Evolutionary conservation across 305 asterid species (phyloP).

Genomic region (Fraxinus angustifolia): DNA sequence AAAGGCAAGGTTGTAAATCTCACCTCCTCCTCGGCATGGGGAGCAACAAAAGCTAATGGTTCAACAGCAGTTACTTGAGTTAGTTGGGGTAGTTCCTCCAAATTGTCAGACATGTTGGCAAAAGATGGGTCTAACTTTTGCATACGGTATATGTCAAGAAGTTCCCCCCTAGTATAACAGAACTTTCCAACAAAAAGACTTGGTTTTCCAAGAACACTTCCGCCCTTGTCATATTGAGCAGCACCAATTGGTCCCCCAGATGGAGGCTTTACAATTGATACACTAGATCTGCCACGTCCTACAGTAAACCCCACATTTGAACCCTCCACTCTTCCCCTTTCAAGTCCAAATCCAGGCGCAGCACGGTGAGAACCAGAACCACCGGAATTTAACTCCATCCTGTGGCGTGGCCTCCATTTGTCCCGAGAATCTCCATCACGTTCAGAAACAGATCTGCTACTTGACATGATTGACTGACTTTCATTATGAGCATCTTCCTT

Average conservation of each 20-base stretch:
- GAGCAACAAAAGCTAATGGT: conserved; percentile 84
- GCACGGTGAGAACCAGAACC: conserved; percentile 64
- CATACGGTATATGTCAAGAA: conserved; percentile 84
- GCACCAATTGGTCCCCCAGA: conserved; percentile 53
- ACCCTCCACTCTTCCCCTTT: conserved; percentile 72
- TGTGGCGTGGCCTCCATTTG: conserved; percentile 97
- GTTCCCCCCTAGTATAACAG: conserved; percentile 82
- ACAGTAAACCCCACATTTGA: conserved; percentile 69
- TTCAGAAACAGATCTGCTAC: conserved; percentile 56
- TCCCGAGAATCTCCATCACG: conserved; percentile 91
- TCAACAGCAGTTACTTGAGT: conserved; percentile 51
- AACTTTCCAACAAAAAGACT: conserved; percentile 28
- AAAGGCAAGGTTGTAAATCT: conserved; percentile 20
- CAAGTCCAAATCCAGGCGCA: conserved; percentile 94
- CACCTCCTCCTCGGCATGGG: conserved; percentile 83
- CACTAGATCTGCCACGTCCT: conserved; percentile 81
- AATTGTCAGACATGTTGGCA: conserved; percentile 43
- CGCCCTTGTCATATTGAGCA: conserved; percentile 40
- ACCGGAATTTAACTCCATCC: conserved; percentile 72
- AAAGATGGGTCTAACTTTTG: conserved; percentile 52
- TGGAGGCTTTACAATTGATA: conserved; percentile 40
- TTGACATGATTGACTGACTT: conserved; percentile 48
- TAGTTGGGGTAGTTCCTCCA: conserved; percentile 66
- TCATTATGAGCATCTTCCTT: conserved; percentile 70
- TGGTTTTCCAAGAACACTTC: conserved; percentile 51